Base-by-base conservation (phyloP, 2,329 filamentous ascomycete species). In the Didymella pomorum region DNA sequence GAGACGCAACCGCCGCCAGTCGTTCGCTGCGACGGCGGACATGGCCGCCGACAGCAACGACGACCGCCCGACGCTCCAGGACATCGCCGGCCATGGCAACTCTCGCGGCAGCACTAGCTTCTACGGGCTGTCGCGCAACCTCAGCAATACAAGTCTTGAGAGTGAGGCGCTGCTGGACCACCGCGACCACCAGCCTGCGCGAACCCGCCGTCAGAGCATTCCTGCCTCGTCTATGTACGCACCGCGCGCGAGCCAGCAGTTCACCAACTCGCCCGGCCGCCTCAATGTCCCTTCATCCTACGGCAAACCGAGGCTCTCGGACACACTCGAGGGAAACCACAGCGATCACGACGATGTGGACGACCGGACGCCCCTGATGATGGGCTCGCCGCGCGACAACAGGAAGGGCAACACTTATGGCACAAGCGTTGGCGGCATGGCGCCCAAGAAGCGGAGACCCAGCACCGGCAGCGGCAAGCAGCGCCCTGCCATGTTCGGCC, bases 91-190 rank as follows among this genome's bases (percentile, higher is more conserved):
- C 39, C 56, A 58, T 18, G 62, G 69, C 44, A 61, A 67, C 21
- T 70, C 71, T n/a, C 70, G 78, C 18, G 72, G 76, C 31, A 78
- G 78, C 62, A 76, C 77, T 52, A 80, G 81, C 58, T 85, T 87
- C 71, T 87, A 87, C 71, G 80, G 82, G 39, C 70, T 86, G 50
- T 77, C 78, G 60, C 65, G 71, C 45, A 92, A 90, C 72, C 73
- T 88, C 63, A 98, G 94, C 79, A 88, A 85, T 68, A 93, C 91
- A 0, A 98, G 94, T 76, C 81, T 98, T 63, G 94, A 97, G 66
- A 97, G 93, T 75, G 89, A 96, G 73, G 89, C 87, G 8, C 80
- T 98, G 66, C 81, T 98, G 18, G 94, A 98, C 77, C 94, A 98
- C 77, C 86, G 92, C 87, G 80, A 81, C 39, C 79, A 81, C 44